Percentiles rank a stretch among this genome's conserved stretches.
Evolutionary conservation across 148 eudicot species (phyloP).

Genomic region (Cornus controversa): DNA sequence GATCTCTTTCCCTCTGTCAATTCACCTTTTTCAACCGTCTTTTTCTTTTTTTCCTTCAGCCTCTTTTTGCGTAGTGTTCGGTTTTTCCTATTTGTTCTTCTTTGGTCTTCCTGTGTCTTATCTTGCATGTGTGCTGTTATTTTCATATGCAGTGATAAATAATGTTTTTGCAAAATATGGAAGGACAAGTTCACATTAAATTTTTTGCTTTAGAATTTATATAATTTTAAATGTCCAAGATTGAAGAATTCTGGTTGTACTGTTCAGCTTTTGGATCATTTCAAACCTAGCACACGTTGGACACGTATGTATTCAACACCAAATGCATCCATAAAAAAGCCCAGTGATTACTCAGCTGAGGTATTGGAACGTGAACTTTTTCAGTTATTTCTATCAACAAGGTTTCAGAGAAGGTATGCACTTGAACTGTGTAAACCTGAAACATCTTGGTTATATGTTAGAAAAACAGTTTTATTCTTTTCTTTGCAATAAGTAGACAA

Average conservation of each 20-base stretch:
- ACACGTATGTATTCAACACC: slow-evolving; percentile 27
- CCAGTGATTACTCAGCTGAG: slow-evolving; percentile 30
- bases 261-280: slow-evolving; percentile 55
- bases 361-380: slow-evolving; percentile 55
- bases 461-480: neutral
- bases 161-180: neutral
- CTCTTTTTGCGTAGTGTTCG: neutral
- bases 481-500: neutral
- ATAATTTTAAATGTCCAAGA: neutral
- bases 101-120: neutral
- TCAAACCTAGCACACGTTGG: slow-evolving; percentile 66
- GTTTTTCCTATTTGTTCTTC: neutral
- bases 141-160: neutral
- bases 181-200: neutral
- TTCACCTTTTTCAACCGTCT: too few relatives aligned
- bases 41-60: neutral
- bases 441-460: neutral
- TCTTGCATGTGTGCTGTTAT: too few relatives aligned
- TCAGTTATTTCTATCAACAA: slow-evolving; percentile 32
- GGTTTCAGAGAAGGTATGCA: slow-evolving; percentile 49
- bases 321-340: slow-evolving; percentile 24
- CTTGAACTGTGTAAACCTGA: neutral
- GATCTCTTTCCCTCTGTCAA: too few relatives aligned
- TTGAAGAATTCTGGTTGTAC: slow-evolving; percentile 10
- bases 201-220: neutral